Percentiles rank a stretch among this genome's conserved stretches.
phyloP scores from a whole-genome alignment of 2,329 filamentous ascomycete species.

The Fusarium fracticaudum region DNA sequence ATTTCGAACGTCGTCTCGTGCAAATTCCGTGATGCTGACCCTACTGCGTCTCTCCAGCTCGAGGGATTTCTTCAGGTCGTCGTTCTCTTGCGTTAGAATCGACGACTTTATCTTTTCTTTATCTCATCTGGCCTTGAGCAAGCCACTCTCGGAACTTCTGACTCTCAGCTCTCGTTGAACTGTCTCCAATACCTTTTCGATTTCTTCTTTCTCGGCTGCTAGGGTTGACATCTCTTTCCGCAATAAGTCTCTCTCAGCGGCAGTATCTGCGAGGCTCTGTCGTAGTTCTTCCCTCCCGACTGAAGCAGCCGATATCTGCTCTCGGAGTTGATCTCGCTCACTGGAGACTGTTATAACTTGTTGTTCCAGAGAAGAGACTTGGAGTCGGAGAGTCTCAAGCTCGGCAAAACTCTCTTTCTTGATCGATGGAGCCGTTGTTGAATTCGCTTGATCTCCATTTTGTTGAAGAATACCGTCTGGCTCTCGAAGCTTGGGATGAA shows the following conservation, averaged over 20 bases:
- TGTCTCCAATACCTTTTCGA: not conserved
- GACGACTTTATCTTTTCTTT: not conserved
- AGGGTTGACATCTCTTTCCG: not conserved
- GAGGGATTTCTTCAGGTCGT: not conserved
- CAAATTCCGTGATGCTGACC: not conserved
- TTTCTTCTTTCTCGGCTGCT: not conserved
- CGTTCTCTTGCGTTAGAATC: not conserved
- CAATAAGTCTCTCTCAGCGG: not conserved
- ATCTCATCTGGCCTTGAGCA: not conserved
- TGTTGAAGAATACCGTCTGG: not conserved
- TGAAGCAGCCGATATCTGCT: not conserved
- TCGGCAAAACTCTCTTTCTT: not conserved
- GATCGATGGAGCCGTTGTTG: not conserved
- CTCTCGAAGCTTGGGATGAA: not conserved
- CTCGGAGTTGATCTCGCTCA: not conserved
- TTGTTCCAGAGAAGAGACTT: not conserved
- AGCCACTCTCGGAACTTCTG: not conserved
- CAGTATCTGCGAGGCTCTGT: no score
- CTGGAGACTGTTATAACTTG: not conserved
- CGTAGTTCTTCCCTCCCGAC: not conserved
- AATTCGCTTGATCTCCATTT: not conserved
- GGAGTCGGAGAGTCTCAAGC: not conserved
- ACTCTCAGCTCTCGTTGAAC: not conserved
- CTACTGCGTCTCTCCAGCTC: not conserved
- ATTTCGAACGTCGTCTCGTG: not conserved